phyloP scores from a whole-genome alignment of 2,329 filamentous ascomycete genomes.

The Moelleriella libera region DNA sequence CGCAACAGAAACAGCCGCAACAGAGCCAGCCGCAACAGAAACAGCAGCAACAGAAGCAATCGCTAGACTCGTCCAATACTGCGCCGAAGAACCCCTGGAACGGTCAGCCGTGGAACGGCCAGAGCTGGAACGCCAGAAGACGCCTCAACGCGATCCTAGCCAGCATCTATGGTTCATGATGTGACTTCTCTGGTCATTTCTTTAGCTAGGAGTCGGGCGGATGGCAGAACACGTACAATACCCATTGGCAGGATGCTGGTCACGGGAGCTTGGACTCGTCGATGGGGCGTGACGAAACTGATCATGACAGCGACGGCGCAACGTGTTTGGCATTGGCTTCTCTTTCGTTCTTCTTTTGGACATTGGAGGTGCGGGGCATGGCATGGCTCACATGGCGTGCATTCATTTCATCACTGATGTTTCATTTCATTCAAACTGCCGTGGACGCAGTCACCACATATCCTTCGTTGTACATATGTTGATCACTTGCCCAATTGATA shows the following conservation, averaged over 20 bases:
- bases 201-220: too few species aligned
- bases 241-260: too few species aligned
- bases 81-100: neutral
- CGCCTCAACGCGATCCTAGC: neutral
- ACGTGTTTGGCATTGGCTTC: neutral
- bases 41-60: neutral
- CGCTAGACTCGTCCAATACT: neutral
- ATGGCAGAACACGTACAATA: too few species aligned
- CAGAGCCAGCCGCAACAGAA: too few species aligned
- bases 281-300: slow-evolving; percentile 2
- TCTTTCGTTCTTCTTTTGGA: neutral
- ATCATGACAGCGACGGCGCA: neutral
- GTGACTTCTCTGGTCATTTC: too few species aligned
- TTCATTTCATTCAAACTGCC: neutral
- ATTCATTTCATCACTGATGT: neutral
- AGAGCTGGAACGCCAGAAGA: slow-evolving; percentile 4
- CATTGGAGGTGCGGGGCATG: neutral
- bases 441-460: neutral
- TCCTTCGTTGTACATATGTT: neutral
- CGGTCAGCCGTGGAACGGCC: slow-evolving; percentile 1
- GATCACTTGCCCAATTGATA: too few species aligned
- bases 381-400: neutral
- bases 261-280: neutral
- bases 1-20: neutral
- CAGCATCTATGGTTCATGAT: too few species aligned